These are phyloP conservation scores for Lactarius psammicola DNA, from an alignment of 768 basidiomycete species.

Conservation along the genomic window DNA sequence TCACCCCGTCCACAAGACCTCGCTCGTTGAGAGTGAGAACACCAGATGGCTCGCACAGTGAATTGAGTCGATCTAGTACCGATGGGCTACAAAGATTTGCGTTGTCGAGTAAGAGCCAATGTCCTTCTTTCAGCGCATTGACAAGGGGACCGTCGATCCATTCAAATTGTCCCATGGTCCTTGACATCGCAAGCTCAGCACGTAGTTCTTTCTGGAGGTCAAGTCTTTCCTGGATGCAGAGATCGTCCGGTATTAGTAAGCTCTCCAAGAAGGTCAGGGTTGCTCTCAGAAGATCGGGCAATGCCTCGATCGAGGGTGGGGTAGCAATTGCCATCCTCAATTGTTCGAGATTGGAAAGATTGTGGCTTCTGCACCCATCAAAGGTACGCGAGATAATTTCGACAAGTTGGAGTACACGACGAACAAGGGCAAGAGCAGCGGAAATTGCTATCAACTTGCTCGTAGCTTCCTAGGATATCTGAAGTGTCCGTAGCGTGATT, in stretches of 20 bases:
- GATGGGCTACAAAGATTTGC: slow-evolving; percentile 96
- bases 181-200: slow-evolving; percentile 31
- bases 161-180: slow-evolving; percentile 63
- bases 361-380: slow-evolving; percentile 26
- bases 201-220: slow-evolving; percentile 13
- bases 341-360: slow-evolving; percentile 4
- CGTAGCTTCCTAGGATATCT: slow-evolving; percentile 94
- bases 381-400: slow-evolving; percentile 41
- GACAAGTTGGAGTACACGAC: slow-evolving; percentile 41
- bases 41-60: slow-evolving; percentile 88
- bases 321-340: slow-evolving; percentile 2
- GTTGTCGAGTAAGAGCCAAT: slow-evolving; percentile 88
- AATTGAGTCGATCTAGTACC: slow-evolving; percentile 94
- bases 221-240: slow-evolving; percentile 6
- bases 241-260: slow-evolving; percentile 27
- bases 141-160: slow-evolving; percentile 96
- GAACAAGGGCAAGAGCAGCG: slow-evolving; percentile 40
- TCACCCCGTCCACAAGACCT: slow-evolving; percentile 73
- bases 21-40: slow-evolving; percentile 83
- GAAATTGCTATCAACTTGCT: slow-evolving; percentile 71
- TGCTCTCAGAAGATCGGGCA: slow-evolving; percentile 31
- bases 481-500: slow-evolving; percentile 88
- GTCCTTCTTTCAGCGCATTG: slow-evolving; percentile 77
- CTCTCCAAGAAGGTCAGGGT: slow-evolving; percentile 35
- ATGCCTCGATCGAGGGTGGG: slow-evolving; percentile 7